Conservation (phyloP, 2,329 filamentous ascomycete species). For the Aspergillus sp. region DNA sequence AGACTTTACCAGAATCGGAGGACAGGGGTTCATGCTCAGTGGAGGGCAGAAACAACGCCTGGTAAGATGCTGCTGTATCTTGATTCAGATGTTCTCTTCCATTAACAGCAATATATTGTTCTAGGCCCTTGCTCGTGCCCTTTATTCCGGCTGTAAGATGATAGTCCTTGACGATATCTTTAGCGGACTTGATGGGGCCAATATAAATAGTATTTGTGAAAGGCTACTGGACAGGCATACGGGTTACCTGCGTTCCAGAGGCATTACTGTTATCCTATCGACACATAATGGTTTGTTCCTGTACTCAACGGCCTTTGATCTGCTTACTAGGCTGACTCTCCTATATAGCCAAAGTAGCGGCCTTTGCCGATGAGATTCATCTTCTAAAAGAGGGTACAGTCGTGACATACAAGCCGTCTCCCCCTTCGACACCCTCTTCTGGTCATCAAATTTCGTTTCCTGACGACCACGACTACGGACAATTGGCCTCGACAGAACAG, state of each 20-base stretch:
- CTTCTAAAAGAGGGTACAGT: neutral
- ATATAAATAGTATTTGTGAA: neutral
- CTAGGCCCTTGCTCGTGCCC: neutral
- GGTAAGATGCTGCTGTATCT: neutral
- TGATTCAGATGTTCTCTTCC: no score
- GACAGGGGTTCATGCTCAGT: neutral
- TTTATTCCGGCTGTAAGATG: neutral
- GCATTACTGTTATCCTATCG: neutral
- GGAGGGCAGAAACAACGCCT: conserved; percentile 1
- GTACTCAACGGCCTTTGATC: neutral
- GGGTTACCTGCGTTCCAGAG: neutral
- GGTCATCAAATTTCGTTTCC: neutral
- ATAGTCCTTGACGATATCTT: neutral
- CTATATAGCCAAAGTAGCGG: neutral
- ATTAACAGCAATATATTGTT: no score
- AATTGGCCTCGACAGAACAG: no score
- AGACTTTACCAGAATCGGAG: neutral
- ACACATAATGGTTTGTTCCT: neutral
- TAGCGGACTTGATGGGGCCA: neutral
- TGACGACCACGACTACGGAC: neutral
- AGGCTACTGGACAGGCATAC: neutral
- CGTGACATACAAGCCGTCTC: no score
- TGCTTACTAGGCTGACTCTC: neutral
- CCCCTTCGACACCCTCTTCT: neutral
- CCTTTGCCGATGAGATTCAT: neutral